A percentile compares a stretch with the other conserved stretches of the same genome.
Evolutionary conservation across 164 flowering plant genomes (phyloP).

Genomic region (Taxillus chinensis): DNA sequence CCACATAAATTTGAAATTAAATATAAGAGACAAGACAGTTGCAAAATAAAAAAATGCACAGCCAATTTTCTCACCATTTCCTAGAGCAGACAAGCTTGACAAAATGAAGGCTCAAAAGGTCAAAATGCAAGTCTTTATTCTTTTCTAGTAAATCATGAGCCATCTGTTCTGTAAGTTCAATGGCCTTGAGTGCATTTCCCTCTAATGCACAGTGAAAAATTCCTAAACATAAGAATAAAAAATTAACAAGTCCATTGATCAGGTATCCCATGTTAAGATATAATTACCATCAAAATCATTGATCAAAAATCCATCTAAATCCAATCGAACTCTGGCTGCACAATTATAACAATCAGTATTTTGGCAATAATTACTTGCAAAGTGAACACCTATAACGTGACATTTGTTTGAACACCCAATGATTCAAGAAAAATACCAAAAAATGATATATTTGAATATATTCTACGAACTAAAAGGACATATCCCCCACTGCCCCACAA

Average conservation of each 20-base stretch:
- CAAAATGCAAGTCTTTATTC: slow-evolving; percentile 83
- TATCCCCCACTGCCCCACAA: too few relatives aligned
- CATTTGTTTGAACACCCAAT: too few relatives aligned
- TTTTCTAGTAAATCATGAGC: slow-evolving; percentile 61
- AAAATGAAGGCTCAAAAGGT: slow-evolving; percentile 93
- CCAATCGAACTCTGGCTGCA: too few relatives aligned
- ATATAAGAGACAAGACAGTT: slow-evolving; percentile 1
- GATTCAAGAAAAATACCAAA: too few relatives aligned
- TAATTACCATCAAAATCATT: neutral
- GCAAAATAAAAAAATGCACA: neutral
- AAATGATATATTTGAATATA: too few relatives aligned
- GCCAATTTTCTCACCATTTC: slow-evolving; percentile 47
- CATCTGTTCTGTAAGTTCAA: slow-evolving; percentile 74
- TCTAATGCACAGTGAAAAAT: slow-evolving; percentile 60
- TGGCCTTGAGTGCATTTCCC: slow-evolving; percentile 79
- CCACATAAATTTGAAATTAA: slow-evolving; percentile 20
- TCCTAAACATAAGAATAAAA: slow-evolving; percentile 28
- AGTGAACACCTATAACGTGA: too few relatives aligned
- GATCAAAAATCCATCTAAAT: too few relatives aligned
- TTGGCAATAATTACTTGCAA: too few relatives aligned
- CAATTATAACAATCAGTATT: too few relatives aligned
- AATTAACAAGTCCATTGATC: neutral
- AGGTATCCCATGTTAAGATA: neutral
- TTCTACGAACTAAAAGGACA: too few relatives aligned
- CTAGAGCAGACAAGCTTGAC: slow-evolving; percentile 72